phyloP scores from a whole-genome alignment of 768 basidiomycete genomes.

The Hypholoma fasciculare region DNA sequence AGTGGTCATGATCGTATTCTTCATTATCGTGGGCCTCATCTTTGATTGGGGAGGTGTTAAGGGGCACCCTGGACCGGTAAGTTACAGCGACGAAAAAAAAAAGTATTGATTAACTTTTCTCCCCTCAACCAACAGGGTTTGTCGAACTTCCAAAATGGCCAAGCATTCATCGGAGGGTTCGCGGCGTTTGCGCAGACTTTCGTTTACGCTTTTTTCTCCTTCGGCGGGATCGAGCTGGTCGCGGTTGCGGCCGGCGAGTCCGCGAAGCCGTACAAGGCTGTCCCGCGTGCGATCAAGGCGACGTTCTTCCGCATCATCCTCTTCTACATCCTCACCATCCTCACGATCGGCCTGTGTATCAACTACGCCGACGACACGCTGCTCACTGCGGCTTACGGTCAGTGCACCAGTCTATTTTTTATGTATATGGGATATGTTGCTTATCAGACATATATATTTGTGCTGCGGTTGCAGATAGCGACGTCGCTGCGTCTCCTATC shows the following conservation, averaged over 20 bases:
- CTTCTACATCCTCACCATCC: slow-evolving; percentile 64
- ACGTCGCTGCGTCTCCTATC: slow-evolving; percentile 59
- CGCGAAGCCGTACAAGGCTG: slow-evolving; percentile 57
- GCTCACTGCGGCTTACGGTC: slow-evolving; percentile 44
- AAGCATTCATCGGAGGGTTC: slow-evolving; percentile 57
- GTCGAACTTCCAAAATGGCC: slow-evolving; percentile 46
- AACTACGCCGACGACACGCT: slow-evolving; percentile 58
- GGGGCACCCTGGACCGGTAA: slow-evolving; percentile 56
- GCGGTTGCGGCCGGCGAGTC: slow-evolving; percentile 75
- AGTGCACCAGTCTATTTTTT: slow-evolving; percentile 5
- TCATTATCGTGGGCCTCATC: slow-evolving; percentile 64
- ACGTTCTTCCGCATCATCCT: slow-evolving; percentile 67
- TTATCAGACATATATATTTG: not conserved
- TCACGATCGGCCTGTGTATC: slow-evolving; percentile 67
- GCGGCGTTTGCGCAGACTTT: slow-evolving; percentile 55
- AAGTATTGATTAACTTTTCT: too few relatives aligned
- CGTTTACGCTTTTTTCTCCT: slow-evolving; percentile 72
- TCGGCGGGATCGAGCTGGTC: slow-evolving; percentile 69
- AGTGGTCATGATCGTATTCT: slow-evolving; percentile 59
- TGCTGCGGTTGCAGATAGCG: slow-evolving; percentile 31
- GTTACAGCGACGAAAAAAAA: not conserved
- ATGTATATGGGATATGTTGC: not conserved
- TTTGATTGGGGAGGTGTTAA: slow-evolving; percentile 62
- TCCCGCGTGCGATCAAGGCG: slow-evolving; percentile 65
- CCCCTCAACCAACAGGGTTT: slow-evolving; percentile 37